Percentiles rank a stretch among this genome's conserved stretches.
These are phyloP conservation scores for Phaffomyces antillensis DNA, from an alignment of 805 yeast genomes.

Conservation along the genomic window DNA sequence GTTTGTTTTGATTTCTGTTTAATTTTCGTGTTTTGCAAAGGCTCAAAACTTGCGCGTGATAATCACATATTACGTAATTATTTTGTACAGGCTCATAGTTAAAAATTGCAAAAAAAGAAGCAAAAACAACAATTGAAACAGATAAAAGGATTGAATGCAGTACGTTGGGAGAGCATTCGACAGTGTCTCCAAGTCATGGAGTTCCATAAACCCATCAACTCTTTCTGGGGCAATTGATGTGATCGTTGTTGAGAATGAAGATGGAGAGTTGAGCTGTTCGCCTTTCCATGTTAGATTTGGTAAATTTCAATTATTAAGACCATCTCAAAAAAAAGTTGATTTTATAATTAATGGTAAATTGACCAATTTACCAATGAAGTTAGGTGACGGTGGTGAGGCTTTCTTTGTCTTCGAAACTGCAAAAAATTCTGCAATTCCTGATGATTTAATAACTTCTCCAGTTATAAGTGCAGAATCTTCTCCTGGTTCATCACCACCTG, in stretches of 20 bases:
- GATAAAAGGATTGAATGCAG: conserved; percentile 52
- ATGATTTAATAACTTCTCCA: conserved; percentile 46
- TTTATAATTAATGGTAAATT: conserved; percentile 76
- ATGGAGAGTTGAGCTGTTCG: conserved; percentile 73
- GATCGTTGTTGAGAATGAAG: conserved; percentile 85
- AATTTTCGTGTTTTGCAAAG: not conserved
- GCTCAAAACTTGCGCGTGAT: too few species aligned
- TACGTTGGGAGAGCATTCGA: conserved; percentile 95
- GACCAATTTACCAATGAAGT: conserved; percentile 87
- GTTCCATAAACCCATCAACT: conserved; percentile 93
- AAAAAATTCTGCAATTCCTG: conserved; percentile 54
- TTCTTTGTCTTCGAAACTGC: conserved; percentile 90
- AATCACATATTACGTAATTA: too few species aligned
- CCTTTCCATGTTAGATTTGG: conserved; percentile 98
- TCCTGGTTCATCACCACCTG: conserved; percentile 17
- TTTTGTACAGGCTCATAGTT: too few species aligned
- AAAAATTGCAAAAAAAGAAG: not conserved
- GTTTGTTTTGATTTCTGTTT: not conserved
- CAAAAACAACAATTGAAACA: not conserved
- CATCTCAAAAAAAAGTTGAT: conserved; percentile 91
- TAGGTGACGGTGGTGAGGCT: conserved; percentile 97
- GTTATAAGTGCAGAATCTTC: conserved; percentile 22
- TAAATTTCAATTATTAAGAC: conserved; percentile 83
- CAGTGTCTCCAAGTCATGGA: conserved; percentile 95
- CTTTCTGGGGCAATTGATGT: conserved; percentile 96